Evolutionary conservation across 2,329 filamentous ascomycete species (phyloP), one percentile per base, ranked within the genome.

Genomic region (Verticillium albo-atrum): DNA sequence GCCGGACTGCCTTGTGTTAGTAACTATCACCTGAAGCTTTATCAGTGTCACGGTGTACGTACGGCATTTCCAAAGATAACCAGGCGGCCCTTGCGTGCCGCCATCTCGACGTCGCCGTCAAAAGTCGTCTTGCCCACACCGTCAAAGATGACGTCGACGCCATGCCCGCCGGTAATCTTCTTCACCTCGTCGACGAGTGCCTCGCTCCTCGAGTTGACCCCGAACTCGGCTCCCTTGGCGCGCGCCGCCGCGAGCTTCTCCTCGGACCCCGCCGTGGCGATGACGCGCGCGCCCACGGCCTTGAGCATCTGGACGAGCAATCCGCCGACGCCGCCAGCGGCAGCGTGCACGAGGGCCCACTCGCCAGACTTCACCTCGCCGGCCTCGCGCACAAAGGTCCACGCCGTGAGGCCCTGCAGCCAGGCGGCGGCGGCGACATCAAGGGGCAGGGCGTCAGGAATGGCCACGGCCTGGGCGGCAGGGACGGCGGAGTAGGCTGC

Each of bases 81-180:
- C 67, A 96, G 75, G 2, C 81, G 89, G 5, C 92, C 93, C 78
- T 96, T 96, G 63, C 87, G 74, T 65, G 88, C 89, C 58, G 94
- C 81, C 66, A 86, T 83, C 64, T 92, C 85, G 64, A 97, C 72
- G 68, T 88, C 89, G 23, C 84, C 80, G 66, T 97, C 91, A 75
- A 95, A 96, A 0, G 93, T 97, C 55, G 82, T 82, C 77, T 91
- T 91, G 14, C 92, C 93, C 3, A 97, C 91, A 6, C 90, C 90
- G 71, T 97, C 92, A 70, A 92, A 96, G 28, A 96, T 89, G 10
- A 88, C 91, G 63, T 86, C 83, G 2, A 89, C 87, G 7, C 93
- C 93, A 61, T 86, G 77, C 0, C 89, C 89, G 2, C 79, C 83
- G 0, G 92, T 97, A 55, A 91, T 86, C 70, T 89, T 82, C 67